Evolutionary conservation across 148 eudicot genomes (phyloP), one percentile per base, ranked within the genome.

Genomic region (Amaranthus cruentus): DNA sequence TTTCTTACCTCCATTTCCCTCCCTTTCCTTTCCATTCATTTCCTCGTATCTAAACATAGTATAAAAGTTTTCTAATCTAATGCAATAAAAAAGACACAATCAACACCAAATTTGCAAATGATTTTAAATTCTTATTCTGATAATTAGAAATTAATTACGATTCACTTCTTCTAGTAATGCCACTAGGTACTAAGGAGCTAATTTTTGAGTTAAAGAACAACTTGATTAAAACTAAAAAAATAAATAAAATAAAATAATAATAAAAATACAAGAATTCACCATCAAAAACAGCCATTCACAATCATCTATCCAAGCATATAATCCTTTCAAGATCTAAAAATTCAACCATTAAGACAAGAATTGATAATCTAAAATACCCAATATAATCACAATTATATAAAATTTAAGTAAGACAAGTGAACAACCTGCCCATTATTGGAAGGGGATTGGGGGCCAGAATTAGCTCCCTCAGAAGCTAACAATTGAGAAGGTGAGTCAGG

Each of bases 361-460:
- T 52, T 15, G 63, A 69, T 6, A 52, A 7, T 9, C 5, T 43
- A 21, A 57, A 12, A 7, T 55, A 60, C 47, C 4, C 18, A 4
- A 21, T 21, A 46, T 42, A 15, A 6, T 5, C 3, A 46, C 44
- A 14, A 6, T 44, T 14, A 15, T 57, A 55, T 14, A 5, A 28
- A 55, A 28, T 9, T 0, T 3, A 1, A 68, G 3, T 68, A 65
- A 13, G 21, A 50, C 46, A 66, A 75, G 53, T 53, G 3, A 47
- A 69, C 69, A 4, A 85, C 90, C 79, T 79, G 81, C 13, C 64
- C 74, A 76, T 47, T 56, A 54, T 70, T 73, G 52, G 71, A 55
- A 47, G 66, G 54, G 47, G 72, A 80, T n/a, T 72, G 77, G 12
- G 75, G 73, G 46, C 69, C 79, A 9, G 71, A 52, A 68, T 78